Percentiles rank a stretch among this genome's conserved stretches.
These are phyloP conservation scores for Ceratocystis alfenasii DNA, from an alignment of 2,329 filamentous ascomycete genomes.

Conservation along the genomic window DNA sequence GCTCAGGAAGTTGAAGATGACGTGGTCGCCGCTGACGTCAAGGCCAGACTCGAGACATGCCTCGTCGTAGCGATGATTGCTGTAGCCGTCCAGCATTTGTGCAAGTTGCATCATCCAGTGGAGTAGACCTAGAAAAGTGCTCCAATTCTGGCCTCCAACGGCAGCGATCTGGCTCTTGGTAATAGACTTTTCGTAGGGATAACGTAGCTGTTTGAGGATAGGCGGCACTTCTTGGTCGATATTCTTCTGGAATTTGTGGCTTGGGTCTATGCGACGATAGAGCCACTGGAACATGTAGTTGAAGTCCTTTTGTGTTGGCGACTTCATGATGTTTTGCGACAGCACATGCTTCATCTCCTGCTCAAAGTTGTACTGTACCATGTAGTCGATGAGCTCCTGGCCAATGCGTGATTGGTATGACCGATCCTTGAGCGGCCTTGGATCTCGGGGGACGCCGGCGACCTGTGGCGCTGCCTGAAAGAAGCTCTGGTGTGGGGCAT, in stretches of 20 bases:
- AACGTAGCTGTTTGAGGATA: slow-evolving; percentile 82
- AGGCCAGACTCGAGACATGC: slow-evolving; percentile 79
- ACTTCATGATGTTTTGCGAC: slow-evolving; percentile 82
- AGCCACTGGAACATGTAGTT: slow-evolving; percentile 97
- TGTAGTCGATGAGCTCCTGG: slow-evolving; percentile 81
- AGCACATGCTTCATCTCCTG: slow-evolving; percentile 93
- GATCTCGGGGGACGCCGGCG: slow-evolving; percentile 74
- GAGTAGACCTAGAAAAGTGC: slow-evolving; percentile 79
- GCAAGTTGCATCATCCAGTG: slow-evolving; percentile 99
- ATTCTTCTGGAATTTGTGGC: slow-evolving; percentile 82
- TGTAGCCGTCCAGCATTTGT: slow-evolving; percentile 81
- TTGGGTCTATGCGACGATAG: slow-evolving; percentile 89
- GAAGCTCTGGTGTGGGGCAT: slow-evolving; percentile 77
- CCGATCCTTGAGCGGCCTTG: slow-evolving; percentile 71
- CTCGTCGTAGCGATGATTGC: slow-evolving; percentile 69
- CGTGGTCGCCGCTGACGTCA: slow-evolving; percentile 78
- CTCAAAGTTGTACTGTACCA: slow-evolving; percentile 90
- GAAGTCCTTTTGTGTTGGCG: slow-evolving; percentile 96
- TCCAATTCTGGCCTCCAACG: slow-evolving; percentile 95
- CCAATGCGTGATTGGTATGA: slow-evolving; percentile 71
- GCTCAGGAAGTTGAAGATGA: slow-evolving; percentile 87
- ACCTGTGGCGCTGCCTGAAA: slow-evolving; percentile 77
- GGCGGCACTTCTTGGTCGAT: slow-evolving; percentile 93
- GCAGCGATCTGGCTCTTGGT: slow-evolving; percentile 93
- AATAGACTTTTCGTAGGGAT: slow-evolving; percentile 89